phyloP scores from a whole-genome alignment of 2,329 filamentous ascomycete genomes.

The Metarhizium brunneum region DNA sequence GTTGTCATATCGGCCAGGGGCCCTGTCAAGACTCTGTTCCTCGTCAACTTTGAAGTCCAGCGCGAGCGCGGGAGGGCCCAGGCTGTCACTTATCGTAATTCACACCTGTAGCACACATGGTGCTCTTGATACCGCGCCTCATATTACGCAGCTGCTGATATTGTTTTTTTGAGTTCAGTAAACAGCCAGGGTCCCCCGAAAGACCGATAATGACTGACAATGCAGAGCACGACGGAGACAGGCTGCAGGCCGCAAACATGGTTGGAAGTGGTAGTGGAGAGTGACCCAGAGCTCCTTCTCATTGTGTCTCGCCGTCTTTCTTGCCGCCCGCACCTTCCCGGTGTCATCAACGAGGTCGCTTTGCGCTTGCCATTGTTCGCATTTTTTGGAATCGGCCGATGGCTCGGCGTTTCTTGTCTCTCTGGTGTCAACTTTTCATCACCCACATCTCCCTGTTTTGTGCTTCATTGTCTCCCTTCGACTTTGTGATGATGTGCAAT shows the following conservation, averaged over 20 bases:
- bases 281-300: neutral
- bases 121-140: neutral
- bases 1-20: neutral
- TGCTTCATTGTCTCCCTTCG: neutral
- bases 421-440: too few relatives aligned
- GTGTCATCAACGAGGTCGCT: neutral
- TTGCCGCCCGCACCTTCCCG: neutral
- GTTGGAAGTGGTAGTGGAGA: neutral
- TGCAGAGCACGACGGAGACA: too few relatives aligned
- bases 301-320: neutral
- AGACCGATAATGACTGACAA: too few relatives aligned
- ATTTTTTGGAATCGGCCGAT: too few relatives aligned
- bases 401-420: too few relatives aligned
- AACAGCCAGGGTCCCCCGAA: neutral
- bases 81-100: too few relatives aligned
- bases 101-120: too few relatives aligned
- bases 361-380: neutral
- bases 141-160: neutral
- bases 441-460: too few relatives aligned
- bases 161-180: neutral
- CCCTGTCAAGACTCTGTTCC: neutral
- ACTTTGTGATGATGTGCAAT: neutral
- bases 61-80: neutral
- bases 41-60: neutral
- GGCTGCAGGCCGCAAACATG: too few relatives aligned